Evolutionary conservation across 1,139 yeast genomes (phyloP), one percentile per base, ranked within the genome.

Genomic region (Suhomyces guaymorum): DNA sequence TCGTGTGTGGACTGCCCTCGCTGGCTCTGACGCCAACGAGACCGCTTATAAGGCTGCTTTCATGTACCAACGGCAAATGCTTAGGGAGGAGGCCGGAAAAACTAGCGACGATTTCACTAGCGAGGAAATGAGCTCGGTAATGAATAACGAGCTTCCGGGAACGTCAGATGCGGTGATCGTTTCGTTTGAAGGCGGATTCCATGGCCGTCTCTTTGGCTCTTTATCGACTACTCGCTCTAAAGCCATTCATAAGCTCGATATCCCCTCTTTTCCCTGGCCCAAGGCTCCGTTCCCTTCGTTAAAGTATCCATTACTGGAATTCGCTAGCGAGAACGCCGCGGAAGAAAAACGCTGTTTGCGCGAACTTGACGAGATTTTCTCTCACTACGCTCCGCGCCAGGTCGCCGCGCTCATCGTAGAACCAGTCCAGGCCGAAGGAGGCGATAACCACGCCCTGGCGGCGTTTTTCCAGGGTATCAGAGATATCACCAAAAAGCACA

Each of bases 181-280:
- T 30, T 81, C 88, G 3, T 82, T 82, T 55, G 80, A 79, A 47
- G 74, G 71, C 49, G 88, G 82, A 5, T 82, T 82, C 75, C 90
- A 82, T 50, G 90, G 90, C 35, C 72, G 90, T 59, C 63, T 82
- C 42, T 82, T 82, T 54, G 90, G 88, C 6, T 77, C 86, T 14
- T 78, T 80, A 39, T 80, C 88, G 2, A 75, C 83, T 25, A 82
- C 89, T 15, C 72, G 87, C 51, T 81, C 88, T 29, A 82, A 82
- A 58, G 85, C 88, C 16, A 73, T 82, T 44, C 90, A 82, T 60
- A 82, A 82, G 59, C 56, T 82, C 49, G 90, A 82, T 52, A 77
- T 82, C 45, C 90, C 90, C 31, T 82, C 88, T 2, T 82, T 82
- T 59, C 67, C 77, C 46, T 82, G 89, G 89, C 90, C 90, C 43